Conservation (phyloP, 495 filamentous ascomycete genomes). For the Melanomma pulvis-pyrius region DNA sequence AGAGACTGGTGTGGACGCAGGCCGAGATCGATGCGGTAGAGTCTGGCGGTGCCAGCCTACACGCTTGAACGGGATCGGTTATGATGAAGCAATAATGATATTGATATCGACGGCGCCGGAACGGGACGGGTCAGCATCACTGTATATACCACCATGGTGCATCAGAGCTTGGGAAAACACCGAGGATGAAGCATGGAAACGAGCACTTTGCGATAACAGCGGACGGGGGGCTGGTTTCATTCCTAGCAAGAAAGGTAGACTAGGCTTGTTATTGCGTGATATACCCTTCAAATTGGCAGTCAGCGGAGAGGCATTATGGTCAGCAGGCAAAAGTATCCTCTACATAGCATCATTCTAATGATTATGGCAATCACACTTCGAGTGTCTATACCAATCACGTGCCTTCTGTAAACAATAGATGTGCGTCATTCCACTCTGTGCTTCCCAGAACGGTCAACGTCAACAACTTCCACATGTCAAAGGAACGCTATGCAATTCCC, state of each 20-base stretch:
- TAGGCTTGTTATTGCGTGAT: constrained; percentile 9
- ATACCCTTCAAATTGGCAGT: constrained; percentile 23
- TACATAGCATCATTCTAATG: not conserved
- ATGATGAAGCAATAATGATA: not conserved
- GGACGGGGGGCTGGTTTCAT: not conserved
- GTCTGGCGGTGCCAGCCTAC: constrained; percentile 80
- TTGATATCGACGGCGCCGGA: not conserved
- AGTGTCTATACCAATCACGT: not conserved
- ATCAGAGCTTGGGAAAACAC: not conserved
- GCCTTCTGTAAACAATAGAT: too few species aligned
- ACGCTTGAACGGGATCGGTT: constrained; percentile 46
- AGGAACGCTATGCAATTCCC: too few species aligned
- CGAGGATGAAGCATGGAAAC: not conserved
- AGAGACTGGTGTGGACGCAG: constrained; percentile 67
- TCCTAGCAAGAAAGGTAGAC: not conserved
- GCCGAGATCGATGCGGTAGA: constrained; percentile 95
- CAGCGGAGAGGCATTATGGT: not conserved
- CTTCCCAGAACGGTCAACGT: too few species aligned
- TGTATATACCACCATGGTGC: not conserved
- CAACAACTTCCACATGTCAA: too few species aligned
- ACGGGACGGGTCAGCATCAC: not conserved
- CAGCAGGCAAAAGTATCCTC: not conserved
- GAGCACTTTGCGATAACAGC: not conserved
- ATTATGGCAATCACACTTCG: not conserved
- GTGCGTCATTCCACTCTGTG: too few species aligned